Evolutionary conservation across 2,329 filamentous ascomycete species (phyloP).

Genomic region (Helotiales sp.): DNA sequence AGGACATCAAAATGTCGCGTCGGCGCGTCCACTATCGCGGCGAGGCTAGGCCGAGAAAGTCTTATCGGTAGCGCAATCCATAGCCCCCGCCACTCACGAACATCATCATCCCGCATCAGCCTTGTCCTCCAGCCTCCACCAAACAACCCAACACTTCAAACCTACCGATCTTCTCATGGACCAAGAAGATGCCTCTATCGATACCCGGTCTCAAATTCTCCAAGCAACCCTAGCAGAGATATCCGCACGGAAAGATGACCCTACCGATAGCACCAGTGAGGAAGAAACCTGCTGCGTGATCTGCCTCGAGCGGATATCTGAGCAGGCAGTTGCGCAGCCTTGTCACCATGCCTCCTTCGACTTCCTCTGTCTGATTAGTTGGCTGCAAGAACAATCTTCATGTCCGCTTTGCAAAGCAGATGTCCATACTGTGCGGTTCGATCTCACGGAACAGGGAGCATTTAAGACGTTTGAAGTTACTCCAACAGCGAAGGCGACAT

Average conservation of each 20-base stretch:
- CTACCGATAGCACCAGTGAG: constrained; percentile 32
- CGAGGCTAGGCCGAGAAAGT: neutral
- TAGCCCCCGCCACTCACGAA: constrained; percentile 10
- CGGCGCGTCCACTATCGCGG: constrained; percentile 8
- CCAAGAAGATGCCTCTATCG: constrained; percentile 45
- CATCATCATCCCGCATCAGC: constrained; percentile 1
- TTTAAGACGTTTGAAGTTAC: constrained; percentile 64
- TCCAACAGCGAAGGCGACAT: constrained; percentile 32
- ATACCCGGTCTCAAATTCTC: constrained; percentile 49
- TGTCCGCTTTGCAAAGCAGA: constrained; percentile 79
- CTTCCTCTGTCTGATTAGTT: constrained; percentile 81
- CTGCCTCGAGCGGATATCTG: constrained; percentile 78
- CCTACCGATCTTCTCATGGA: constrained; percentile 38
- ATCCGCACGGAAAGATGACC: constrained; percentile 32
- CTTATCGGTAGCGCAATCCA: neutral
- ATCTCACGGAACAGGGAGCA: constrained; percentile 53
- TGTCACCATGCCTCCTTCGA: constrained; percentile 85
- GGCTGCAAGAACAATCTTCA: constrained; percentile 72
- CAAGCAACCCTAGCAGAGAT: constrained; percentile 52
- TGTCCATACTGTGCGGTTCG: constrained; percentile 67
- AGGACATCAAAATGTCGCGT: neutral
- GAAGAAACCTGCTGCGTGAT: constrained; percentile 74
- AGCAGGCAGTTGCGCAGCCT: constrained; percentile 72
- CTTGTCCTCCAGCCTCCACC: neutral
- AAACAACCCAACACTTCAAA: neutral